A percentile compares a stretch with the other conserved stretches of the same genome.
phyloP scores from a whole-genome alignment of 2,329 filamentous ascomycete species.

The Bipolaris zeicola region DNA sequence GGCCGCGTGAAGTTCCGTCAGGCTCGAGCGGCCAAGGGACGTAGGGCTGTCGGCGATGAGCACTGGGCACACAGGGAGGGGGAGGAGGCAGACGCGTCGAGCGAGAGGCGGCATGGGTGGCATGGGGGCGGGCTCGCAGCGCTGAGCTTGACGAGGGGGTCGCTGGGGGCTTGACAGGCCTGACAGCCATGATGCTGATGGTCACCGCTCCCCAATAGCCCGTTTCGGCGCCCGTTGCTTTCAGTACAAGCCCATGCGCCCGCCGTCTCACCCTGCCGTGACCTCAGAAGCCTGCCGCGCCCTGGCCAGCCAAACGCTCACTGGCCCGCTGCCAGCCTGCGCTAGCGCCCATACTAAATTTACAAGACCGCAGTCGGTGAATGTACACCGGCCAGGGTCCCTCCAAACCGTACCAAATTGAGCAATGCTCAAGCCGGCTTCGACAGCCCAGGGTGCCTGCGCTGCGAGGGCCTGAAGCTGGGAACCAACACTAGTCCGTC shows the following conservation, averaged over 20 bases:
- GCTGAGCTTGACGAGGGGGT: not conserved
- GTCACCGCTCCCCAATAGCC: constrained; percentile 35
- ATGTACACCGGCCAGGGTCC: constrained; percentile 30
- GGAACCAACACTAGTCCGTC: constrained; percentile 36
- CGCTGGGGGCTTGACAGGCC: constrained; percentile 3
- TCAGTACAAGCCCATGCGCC: constrained; percentile 24
- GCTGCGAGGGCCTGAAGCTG: constrained; percentile 40
- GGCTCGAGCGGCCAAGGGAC: constrained; percentile 25
- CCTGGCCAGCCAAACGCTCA: constrained; percentile 30
- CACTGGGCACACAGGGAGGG: constrained; percentile 18
- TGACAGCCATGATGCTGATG: not conserved
- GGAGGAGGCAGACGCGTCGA: constrained; percentile 6
- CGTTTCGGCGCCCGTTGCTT: constrained; percentile 20
- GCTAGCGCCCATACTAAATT: constrained; percentile 40
- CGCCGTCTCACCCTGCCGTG: constrained; percentile 31
- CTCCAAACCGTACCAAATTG: constrained; percentile 30
- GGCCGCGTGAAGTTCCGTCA: constrained; percentile 16
- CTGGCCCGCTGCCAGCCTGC: constrained; percentile 34
- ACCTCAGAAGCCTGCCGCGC: constrained; percentile 30
- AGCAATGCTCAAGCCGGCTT: constrained; percentile 31
- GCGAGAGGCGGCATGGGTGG: constrained; percentile 11
- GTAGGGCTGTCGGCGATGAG: constrained; percentile 30
- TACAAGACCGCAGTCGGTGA: constrained; percentile 41
- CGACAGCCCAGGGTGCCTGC: constrained; percentile 30
- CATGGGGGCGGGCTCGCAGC: not conserved